phyloP scores from a whole-genome alignment of 208 protist species.

The Histomonas meleagridis region DNA sequence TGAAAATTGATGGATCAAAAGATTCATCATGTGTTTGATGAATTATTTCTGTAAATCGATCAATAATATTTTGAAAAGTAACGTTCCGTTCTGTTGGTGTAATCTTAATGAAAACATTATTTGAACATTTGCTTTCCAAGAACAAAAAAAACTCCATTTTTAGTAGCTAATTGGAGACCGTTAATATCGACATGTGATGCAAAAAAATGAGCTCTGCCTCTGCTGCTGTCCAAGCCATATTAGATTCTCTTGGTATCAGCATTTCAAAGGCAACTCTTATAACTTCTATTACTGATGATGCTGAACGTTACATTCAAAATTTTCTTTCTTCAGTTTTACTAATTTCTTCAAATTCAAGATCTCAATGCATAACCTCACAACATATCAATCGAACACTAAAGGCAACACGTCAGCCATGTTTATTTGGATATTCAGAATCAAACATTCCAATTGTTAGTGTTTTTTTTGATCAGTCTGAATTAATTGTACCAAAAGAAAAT shows the following conservation, averaged over 20 bases:
- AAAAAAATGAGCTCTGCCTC: neutral
- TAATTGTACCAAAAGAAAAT: neutral
- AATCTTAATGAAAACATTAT: no score
- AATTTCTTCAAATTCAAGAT: neutral
- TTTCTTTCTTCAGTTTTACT: neutral
- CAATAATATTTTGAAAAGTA: neutral
- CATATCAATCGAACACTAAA: neutral
- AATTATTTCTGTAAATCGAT: neutral
- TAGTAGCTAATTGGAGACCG: no score
- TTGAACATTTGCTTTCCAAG: no score
- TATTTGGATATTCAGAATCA: neutral
- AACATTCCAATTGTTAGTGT: neutral
- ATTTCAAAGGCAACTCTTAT: neutral
- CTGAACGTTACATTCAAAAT: neutral
- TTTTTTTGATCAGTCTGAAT: constrained; percentile 12
- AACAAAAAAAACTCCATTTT: no score
- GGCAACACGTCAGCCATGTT: neutral
- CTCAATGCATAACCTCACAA: neutral
- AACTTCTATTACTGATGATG: neutral
- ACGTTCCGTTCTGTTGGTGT: no score
- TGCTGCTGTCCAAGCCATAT: neutral
- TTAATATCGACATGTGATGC: no score
- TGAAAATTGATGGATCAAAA: neutral
- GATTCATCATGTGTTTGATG: neutral
- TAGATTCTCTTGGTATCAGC: neutral